Evolutionary conservation across 2,329 filamentous ascomycete species (phyloP).

Genomic region (Neonectria faginata): DNA sequence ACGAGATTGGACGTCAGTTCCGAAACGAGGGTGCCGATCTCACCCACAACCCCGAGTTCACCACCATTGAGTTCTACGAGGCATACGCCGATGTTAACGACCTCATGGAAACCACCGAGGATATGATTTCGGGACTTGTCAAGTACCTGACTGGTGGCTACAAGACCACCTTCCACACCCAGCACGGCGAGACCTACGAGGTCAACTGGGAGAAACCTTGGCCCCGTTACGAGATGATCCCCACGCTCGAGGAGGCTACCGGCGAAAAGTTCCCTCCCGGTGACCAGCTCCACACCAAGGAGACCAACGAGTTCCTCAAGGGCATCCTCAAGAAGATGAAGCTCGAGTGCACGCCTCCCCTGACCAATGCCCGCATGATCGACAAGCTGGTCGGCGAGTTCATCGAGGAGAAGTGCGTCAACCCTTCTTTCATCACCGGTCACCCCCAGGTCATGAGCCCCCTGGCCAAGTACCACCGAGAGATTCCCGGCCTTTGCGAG

Average conservation of each 20-base stretch:
- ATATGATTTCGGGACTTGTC: conserved; percentile 89
- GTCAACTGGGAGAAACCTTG: conserved; percentile 98
- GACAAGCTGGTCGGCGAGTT: conserved; percentile 95
- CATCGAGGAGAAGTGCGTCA: conserved; percentile 93
- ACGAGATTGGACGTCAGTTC: conserved; percentile 96
- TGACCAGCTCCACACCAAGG: conserved; percentile 88
- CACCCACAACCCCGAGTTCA: conserved; percentile 98
- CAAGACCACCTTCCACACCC: conserved; percentile 86
- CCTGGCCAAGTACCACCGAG: conserved; percentile 93
- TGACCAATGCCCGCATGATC: conserved; percentile 95
- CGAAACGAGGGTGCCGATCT: conserved; percentile 80
- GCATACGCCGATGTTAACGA: conserved; percentile 94
- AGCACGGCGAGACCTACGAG: conserved; percentile 85
- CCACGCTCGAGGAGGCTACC: conserved; percentile 82
- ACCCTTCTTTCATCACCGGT: conserved; percentile 77
- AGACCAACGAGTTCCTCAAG: conserved; percentile 90
- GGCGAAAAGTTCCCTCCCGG: conserved; percentile 95
- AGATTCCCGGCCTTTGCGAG: conserved; percentile 86
- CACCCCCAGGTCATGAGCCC: conserved; percentile 84
- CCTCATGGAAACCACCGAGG: conserved; percentile 83
- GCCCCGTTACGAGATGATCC: conserved; percentile 94
- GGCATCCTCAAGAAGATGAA: conserved; percentile 87
- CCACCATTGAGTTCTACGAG: conserved; percentile 96
- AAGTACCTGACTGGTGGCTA: conserved; percentile 89
- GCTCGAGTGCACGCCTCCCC: conserved; percentile 87